Base-by-base conservation (phyloP, 495 filamentous ascomycete species). In the Xylaria cubensis region DNA sequence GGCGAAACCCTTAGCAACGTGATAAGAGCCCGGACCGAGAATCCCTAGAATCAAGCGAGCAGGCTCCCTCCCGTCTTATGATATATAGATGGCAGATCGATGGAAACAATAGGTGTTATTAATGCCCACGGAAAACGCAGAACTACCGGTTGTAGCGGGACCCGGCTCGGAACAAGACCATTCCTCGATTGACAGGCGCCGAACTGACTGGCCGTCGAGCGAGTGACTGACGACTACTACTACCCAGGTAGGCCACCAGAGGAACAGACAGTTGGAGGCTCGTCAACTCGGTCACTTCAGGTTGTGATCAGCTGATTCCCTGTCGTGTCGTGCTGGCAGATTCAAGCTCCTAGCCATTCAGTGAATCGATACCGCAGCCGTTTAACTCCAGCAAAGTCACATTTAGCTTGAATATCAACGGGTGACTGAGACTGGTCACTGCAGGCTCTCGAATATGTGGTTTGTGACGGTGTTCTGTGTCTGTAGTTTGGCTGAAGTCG, bases 401-500 rank as follows among this genome's bases (percentile, higher is more conserved):
- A 26, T 29, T 32, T 5, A 46, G 55, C 17, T 34, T 12, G 51
- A 62, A 62, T 70, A 50, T 70, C 67, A 51, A 62, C 67, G 46
- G 58, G 58, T 63, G 34, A 64, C n/a, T 58, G n/a, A 58, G 50
- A 58, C 58, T 44, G 32, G 44, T 56, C 32, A 67, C 65, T 56
- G 65, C 65, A 67, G 65, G 50, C 64, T 41, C n/a, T 42, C 50
- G 65, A 67, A 56, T 67, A 50, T 67, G 50, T n/a, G 50, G 64
- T 67, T 67, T 51, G 72, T 68, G 75, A 72, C 76, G 74, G 75
- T 70, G 39, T 42, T 42, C 10, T 42, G 39, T 42, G 76, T 72
- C 74, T 76, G 75, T 74, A 75, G 65, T 73, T 68, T 76, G 73
- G 69, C 70, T 75, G 72, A 68, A 76, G 76, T 76, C 77, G 78